Evolutionary conservation across 2,329 filamentous ascomycete species (phyloP).

Genomic region (Pestalotiopsis sp.): DNA sequence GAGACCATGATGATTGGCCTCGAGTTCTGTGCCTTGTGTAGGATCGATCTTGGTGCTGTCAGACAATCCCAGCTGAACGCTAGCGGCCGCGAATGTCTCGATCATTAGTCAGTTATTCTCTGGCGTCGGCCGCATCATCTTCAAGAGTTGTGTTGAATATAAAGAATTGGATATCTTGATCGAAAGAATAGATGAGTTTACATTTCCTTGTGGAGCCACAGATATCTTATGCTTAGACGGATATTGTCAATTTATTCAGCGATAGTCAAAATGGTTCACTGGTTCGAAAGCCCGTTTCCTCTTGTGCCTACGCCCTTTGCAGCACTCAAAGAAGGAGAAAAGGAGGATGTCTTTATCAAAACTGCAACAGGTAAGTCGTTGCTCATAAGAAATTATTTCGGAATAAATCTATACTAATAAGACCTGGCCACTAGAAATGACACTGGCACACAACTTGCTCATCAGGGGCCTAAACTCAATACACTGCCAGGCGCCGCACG

Average conservation of each 20-base stretch:
- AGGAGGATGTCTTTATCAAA: slow-evolving; percentile 23
- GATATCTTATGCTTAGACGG: too few species aligned
- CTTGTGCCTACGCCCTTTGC: slow-evolving; percentile 12
- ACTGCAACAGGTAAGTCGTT: slow-evolving; percentile 21
- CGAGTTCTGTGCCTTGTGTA: neutral
- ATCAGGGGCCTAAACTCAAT: slow-evolving; percentile 41
- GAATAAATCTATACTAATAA: neutral
- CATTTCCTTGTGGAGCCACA: too few species aligned
- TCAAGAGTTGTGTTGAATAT: neutral
- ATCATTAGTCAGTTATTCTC: neutral
- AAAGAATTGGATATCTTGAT: neutral
- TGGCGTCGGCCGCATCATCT: neutral
- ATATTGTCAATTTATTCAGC: neutral
- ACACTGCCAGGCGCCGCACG: slow-evolving; percentile 36
- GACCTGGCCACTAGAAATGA: slow-evolving; percentile 27
- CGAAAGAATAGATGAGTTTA: too few species aligned
- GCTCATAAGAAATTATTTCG: neutral
- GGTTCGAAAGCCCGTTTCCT: slow-evolving; percentile 10
- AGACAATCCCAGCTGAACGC: neutral
- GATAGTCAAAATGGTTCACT: neutral
- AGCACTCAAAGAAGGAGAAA: slow-evolving; percentile 4
- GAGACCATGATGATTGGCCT: neutral
- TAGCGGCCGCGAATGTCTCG: neutral
- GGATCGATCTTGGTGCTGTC: neutral
- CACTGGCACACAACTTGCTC: slow-evolving; percentile 38